Evolutionary conservation across 2,329 filamentous ascomycete genomes (phyloP).

Genomic region (Neocatenulostroma microsporum): DNA sequence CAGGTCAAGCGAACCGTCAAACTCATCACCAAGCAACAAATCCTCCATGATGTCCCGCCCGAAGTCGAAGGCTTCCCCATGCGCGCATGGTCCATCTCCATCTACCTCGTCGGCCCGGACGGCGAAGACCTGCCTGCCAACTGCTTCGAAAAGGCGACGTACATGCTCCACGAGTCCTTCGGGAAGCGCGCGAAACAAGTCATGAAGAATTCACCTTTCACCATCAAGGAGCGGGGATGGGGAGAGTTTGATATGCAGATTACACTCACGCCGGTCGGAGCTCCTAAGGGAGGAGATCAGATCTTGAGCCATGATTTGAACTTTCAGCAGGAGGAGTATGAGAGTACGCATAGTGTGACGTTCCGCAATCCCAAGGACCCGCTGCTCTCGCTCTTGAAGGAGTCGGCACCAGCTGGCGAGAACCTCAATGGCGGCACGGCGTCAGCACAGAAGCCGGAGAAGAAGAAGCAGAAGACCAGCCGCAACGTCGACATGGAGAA

Average conservation of each 20-base stretch:
- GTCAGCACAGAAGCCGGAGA: conserved; percentile 63
- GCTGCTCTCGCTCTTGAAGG: conserved; percentile 69
- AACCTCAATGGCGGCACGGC: conserved; percentile 50
- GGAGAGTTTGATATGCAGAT: conserved; percentile 97
- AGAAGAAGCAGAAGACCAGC: conserved; percentile 49
- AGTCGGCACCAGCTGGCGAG: conserved; percentile 67
- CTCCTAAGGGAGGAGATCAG: conserved; percentile 75
- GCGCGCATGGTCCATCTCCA: conserved; percentile 81
- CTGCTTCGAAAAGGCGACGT: conserved; percentile 86
- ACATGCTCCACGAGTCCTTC: conserved; percentile 91
- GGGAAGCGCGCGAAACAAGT: conserved; percentile 70
- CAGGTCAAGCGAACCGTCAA: conserved; percentile 79
- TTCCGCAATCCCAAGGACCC: conserved; percentile 91
- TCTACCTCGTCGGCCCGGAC: conserved; percentile 76
- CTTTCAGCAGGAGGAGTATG: conserved; percentile 74
- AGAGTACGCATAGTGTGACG: conserved; percentile 69
- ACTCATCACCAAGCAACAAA: conserved; percentile 83
- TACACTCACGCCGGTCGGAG: conserved; percentile 60
- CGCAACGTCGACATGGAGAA: conserved; percentile 81
- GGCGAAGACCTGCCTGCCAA: conserved; percentile 75
- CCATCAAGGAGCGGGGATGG: conserved; percentile 91
- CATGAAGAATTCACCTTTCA: conserved; percentile 78
- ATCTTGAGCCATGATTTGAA: conserved; percentile 82
- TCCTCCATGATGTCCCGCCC: conserved; percentile 74
- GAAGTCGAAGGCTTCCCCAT: conserved; percentile 84